Base-by-base conservation (phyloP, 1,139 yeast species). In the Pichia sp. region DNA sequence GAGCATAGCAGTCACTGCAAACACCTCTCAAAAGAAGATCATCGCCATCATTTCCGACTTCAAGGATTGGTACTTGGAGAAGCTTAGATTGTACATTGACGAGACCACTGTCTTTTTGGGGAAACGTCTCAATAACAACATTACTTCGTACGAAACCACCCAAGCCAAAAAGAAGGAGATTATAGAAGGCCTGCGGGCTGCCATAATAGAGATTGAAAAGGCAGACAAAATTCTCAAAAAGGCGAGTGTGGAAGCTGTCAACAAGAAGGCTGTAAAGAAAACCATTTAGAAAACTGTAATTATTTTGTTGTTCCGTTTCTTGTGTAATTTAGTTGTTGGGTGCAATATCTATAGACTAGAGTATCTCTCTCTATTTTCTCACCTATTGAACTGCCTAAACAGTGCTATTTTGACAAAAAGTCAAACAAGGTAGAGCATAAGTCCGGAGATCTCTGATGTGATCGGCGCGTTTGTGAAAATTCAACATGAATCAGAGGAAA, bases 41-140 rank as follows among this genome's bases (percentile, higher is more conserved):
- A 52, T 51, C 23, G 31, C 49, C 23, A 51, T 51, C 1, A 53
- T 66, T 26, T 40, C 48, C 13, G 51, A 52, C 7, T 66, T 66
- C 49, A 60, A 62, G 22, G 54, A 46, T 16, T 58, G 65, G 64
- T 68, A 66, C 52, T 37, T 62, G 21, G 67, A 65, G n/a, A 53
- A 51, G 31, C 43, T 60, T 13, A 58, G 70, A 41, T 41, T 53
- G 10, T 55, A 62, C 21, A 65, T 68, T 12, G 67, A 65, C 48
- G 50, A 50, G 19, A 62, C 61, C 22, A 25, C 52, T 23, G 44
- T 36, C 3, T 56, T 58, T 44, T 54, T 65, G 41, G 56, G 62
- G 42, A 36, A 50, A 4, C 55, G 59, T 22, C 53, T 64, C n/a
- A 40, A 44, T 23, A 22, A 41, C 6, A 63, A 60, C 45, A 55